Percentiles rank a stretch among this genome's conserved stretches.
Conservation (phyloP, 208 protist species). For the Trypanosoma boissoni region DNA sequence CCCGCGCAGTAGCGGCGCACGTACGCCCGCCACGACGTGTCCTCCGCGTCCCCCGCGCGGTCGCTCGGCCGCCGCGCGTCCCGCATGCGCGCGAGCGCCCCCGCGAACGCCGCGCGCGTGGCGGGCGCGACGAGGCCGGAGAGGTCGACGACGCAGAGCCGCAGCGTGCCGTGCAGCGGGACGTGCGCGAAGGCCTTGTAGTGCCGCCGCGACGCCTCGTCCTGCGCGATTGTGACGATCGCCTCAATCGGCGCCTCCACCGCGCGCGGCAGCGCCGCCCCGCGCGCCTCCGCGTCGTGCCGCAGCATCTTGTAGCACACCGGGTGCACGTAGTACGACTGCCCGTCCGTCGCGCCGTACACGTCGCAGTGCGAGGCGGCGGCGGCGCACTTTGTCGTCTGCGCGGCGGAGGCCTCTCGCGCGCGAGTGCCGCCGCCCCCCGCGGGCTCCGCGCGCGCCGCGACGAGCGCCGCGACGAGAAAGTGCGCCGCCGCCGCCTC, state of each 20-base stretch:
- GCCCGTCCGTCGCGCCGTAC: slow-evolving; percentile 74
- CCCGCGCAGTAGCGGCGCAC: slow-evolving; percentile 40
- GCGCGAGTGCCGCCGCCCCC: slow-evolving; percentile 1
- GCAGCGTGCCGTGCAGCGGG: slow-evolving; percentile 71
- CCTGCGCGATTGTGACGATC: slow-evolving; percentile 65
- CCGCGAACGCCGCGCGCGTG: slow-evolving; percentile 48
- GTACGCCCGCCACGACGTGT: slow-evolving; percentile 73
- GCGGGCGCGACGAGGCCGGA: slow-evolving; percentile 49
- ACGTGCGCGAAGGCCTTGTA: slow-evolving; percentile 84
- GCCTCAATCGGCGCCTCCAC: slow-evolving; percentile 57
- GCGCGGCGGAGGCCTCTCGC: slow-evolving; percentile 2
- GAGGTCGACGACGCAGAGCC: slow-evolving; percentile 75
- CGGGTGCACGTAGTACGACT: slow-evolving; percentile 81
- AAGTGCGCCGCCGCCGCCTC: slow-evolving; percentile 50
- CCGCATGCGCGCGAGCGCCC: slow-evolving; percentile 36
- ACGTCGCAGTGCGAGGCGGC: slow-evolving; percentile 36
- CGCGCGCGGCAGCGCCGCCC: slow-evolving; percentile 33
- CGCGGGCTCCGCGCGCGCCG: slow-evolving; percentile 8
- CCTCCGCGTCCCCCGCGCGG: slow-evolving; percentile 30
- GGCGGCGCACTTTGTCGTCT: slow-evolving; percentile 2
- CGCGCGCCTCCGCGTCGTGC: slow-evolving; percentile 63
- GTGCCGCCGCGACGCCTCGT: slow-evolving; percentile 54
- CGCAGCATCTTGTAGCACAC: slow-evolving; percentile 74
- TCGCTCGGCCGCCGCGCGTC: slow-evolving; percentile 30
- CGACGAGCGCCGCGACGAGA: slow-evolving; percentile 38